Evolutionary conservation across 495 filamentous ascomycete genomes (phyloP).

Genomic region (Tuber melanosporum): DNA sequence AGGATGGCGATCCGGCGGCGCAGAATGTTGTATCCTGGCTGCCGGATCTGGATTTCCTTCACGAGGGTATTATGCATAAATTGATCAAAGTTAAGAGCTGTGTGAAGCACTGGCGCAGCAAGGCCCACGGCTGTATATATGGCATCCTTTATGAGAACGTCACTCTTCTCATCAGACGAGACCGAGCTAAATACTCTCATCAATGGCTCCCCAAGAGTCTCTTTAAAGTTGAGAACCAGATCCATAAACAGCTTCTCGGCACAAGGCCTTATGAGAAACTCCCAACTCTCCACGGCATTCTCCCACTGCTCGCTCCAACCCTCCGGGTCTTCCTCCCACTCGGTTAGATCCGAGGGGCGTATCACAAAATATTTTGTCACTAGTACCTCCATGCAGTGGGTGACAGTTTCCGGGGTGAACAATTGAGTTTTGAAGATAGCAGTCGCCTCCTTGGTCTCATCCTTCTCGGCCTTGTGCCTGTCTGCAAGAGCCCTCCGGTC

Average conservation of each 20-base stretch:
- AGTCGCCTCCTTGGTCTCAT: slow-evolving; percentile 53
- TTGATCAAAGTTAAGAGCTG: slow-evolving; percentile 68
- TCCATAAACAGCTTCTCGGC: slow-evolving; percentile 92
- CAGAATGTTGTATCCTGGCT: slow-evolving; percentile 75
- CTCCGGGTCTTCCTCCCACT: slow-evolving; percentile 88
- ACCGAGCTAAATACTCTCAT: slow-evolving; percentile 70
- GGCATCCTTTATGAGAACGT: slow-evolving; percentile 81
- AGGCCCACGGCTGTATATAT: slow-evolving; percentile 88
- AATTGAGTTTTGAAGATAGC: slow-evolving; percentile 60
- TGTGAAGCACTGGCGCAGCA: slow-evolving; percentile 65
- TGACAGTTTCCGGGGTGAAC: slow-evolving; percentile 65
- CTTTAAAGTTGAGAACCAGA: slow-evolving; percentile 77
- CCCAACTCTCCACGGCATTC: slow-evolving; percentile 68
- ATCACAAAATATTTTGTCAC: slow-evolving; percentile 86
- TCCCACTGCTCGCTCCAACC: slow-evolving; percentile 87
- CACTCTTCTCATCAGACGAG: slow-evolving; percentile 58
- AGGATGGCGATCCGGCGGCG: slow-evolving; percentile 80
- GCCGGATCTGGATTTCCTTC: slow-evolving; percentile 68
- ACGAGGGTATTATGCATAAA: slow-evolving; percentile 70
- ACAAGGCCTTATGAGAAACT: slow-evolving; percentile 82
- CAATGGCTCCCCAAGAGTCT: slow-evolving; percentile 65
- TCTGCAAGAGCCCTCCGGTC: slow-evolving; percentile 40
- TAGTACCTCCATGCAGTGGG: slow-evolving; percentile 70
- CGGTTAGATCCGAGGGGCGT: slow-evolving; percentile 70
- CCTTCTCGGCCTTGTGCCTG: slow-evolving; percentile 50